Percentiles rank a stretch among this genome's conserved stretches.
These are phyloP conservation scores for Torulaspora franciscae DNA, from an alignment of 805 yeast genomes.

Conservation along the genomic window DNA sequence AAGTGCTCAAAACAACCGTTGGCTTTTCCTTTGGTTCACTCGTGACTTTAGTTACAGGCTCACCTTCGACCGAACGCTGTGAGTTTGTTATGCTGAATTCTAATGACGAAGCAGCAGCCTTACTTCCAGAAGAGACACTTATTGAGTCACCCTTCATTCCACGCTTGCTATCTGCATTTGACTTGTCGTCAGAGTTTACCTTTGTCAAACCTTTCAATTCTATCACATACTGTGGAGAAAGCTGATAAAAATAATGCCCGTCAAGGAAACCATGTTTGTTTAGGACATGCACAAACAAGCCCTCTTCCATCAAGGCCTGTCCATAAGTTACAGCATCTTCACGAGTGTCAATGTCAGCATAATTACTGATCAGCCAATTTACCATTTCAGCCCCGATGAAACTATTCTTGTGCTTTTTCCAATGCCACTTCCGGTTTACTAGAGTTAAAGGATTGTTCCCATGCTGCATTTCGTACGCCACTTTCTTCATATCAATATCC, in stretches of 20 bases:
- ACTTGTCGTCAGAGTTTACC: slow-evolving; percentile 8
- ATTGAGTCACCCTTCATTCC: slow-evolving; percentile 5
- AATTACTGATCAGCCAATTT: slow-evolving; percentile 73
- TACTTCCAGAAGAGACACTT: slow-evolving; percentile 11
- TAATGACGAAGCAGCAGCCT: slow-evolving; percentile 6
- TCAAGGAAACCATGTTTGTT: slow-evolving; percentile 78
- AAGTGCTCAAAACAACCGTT: slow-evolving; percentile 57
- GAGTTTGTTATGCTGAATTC: slow-evolving; percentile 13
- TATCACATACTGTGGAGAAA: slow-evolving; percentile 51
- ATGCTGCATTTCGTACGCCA: slow-evolving; percentile 61
- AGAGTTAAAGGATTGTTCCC: slow-evolving; percentile 59
- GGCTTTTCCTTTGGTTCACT: slow-evolving; percentile 15
- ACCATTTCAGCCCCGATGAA: slow-evolving; percentile 84
- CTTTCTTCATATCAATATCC: slow-evolving; percentile 44
- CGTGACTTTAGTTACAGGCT: slow-evolving; percentile 4
- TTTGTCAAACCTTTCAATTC: slow-evolving; percentile 14
- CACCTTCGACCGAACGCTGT: slow-evolving; percentile 13
- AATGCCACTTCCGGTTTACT: slow-evolving; percentile 86
- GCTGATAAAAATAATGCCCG: slow-evolving; percentile 86
- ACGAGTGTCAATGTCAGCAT: slow-evolving; percentile 71
- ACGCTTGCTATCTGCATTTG: slow-evolving; percentile 6
- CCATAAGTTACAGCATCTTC: slow-evolving; percentile 85
- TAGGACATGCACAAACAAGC: slow-evolving; percentile 76
- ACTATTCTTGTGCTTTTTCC: slow-evolving; percentile 69
- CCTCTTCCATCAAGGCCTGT: slow-evolving; percentile 64